Evolutionary conservation across 2,329 filamentous ascomycete genomes (phyloP), one percentile per base, ranked within the genome.

Genomic region (Thelonectria rubi): DNA sequence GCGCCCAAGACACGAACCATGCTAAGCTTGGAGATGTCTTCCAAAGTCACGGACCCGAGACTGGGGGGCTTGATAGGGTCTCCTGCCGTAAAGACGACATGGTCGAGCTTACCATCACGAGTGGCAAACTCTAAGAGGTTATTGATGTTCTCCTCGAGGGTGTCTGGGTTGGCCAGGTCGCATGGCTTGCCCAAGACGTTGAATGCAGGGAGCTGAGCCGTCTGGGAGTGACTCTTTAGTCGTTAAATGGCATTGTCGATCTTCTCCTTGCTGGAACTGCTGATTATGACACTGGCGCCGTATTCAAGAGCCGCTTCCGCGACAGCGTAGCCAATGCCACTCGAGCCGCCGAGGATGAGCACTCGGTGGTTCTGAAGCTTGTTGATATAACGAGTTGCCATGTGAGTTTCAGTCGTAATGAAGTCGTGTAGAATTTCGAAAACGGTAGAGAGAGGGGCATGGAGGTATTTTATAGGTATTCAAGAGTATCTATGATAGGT

Each of bases 331-430:
- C 88, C 88, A 42, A 91, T 87, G 54, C 88, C 88, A n/a, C 83
- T 82, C 2, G 85, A 84, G 42, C 87, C 89, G 45, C 88, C 88
- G 50, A 91, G 80, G 69, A 91, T 75, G 42, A 91, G 82, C 66
- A 89, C 74, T 62, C 75, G 77, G 42, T 71, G 71, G 65, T 68
- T 68, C 18, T 73, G 69, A 18, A 79, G 72, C 63, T 78, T 79
- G 65, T 74, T 75, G 55, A 69, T 67, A 50, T 65, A 72, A 55
- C 71, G 75, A 54, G 69, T 67, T 2, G 71, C 47, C 20, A 62
- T 64, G 7, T 37, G 11, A 10, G 37, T 5, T 54, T n/a, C 12
- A 46, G 18, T 40, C 3, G 17, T 17, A 17, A 20, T 7, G 39
- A n/a, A 42, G 15, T 17, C 8, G n/a, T 11, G 15, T 15, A 7